A percentile compares a stretch with the other conserved stretches of the same genome.
These are phyloP conservation scores for Cercospora sp. DNA, from an alignment of 2,329 filamentous ascomycete genomes.

Conservation along the genomic window DNA sequence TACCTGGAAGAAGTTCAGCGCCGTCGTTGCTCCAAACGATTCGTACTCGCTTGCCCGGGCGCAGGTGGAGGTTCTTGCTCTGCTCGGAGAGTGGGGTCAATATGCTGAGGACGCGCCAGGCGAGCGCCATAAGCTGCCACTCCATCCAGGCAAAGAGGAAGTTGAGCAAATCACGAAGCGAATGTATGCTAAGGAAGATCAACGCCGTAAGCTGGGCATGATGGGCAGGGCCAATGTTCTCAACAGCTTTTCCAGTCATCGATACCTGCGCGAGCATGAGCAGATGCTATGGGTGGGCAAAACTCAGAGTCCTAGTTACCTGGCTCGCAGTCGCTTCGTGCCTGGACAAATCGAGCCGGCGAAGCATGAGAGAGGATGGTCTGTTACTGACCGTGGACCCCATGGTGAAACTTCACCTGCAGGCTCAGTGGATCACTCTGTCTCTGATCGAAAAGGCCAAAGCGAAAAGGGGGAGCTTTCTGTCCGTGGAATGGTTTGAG, in stretches of 20 bases:
- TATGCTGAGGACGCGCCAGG: slow-evolving; percentile 55
- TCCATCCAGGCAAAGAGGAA: slow-evolving; percentile 52
- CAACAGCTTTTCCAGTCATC: slow-evolving; percentile 59
- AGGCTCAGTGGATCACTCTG: background rate
- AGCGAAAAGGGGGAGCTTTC: slow-evolving; percentile 9
- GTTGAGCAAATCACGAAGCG: slow-evolving; percentile 56
- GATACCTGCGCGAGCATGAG: slow-evolving; percentile 53
- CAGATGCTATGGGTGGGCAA: slow-evolving; percentile 36
- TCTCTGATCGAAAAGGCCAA: background rate
- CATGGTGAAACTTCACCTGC: background rate
- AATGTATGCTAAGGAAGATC: slow-evolving; percentile 61
- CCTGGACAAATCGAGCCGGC: background rate
- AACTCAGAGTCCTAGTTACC: slow-evolving; percentile 23
- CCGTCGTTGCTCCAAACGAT: slow-evolving; percentile 65
- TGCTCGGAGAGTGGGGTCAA: slow-evolving; percentile 62
- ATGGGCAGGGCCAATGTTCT: slow-evolving; percentile 59
- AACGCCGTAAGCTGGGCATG: slow-evolving; percentile 60
- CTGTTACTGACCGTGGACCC: background rate
- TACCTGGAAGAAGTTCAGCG: slow-evolving; percentile 54
- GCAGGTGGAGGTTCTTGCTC: slow-evolving; percentile 62
- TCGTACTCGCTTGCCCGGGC: slow-evolving; percentile 60
- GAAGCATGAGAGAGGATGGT: slow-evolving; percentile 2
- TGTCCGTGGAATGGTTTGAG: slow-evolving; percentile 4
- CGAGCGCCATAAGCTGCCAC: slow-evolving; percentile 47
- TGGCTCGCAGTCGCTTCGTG: slow-evolving; percentile 4